phyloP scores from a whole-genome alignment of 2,329 filamentous ascomycete species.

The Tolypocladium guangdongense region DNA sequence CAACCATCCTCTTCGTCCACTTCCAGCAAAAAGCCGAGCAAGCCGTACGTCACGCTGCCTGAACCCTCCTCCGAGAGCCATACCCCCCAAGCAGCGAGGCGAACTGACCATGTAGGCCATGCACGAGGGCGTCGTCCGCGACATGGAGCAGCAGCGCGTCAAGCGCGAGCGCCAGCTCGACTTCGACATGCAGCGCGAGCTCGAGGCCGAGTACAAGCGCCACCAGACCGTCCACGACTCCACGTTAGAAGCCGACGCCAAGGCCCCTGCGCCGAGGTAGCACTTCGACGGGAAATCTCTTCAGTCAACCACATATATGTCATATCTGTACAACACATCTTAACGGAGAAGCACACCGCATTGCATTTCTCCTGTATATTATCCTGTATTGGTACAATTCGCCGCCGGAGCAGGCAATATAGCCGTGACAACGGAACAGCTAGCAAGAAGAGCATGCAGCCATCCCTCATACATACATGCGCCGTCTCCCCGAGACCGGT shows the following conservation, averaged over 20 bases:
- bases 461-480: constrained; percentile 9
- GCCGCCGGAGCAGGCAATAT: background rate
- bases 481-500: constrained; percentile 4
- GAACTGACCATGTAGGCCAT: constrained; percentile 56
- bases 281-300: background rate
- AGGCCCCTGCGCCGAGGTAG: constrained; percentile 12
- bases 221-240: constrained; percentile 61
- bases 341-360: background rate
- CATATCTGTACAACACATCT: constrained; percentile 3
- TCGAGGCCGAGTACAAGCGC: constrained; percentile 86
- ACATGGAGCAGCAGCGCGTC: constrained; percentile 85
- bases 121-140: constrained; percentile 88
- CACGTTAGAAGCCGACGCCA: constrained; percentile 12
- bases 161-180: constrained; percentile 88
- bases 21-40: constrained; percentile 78
- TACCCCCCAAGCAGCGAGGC: too few species aligned
- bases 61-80: too few species aligned
- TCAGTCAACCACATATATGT: background rate
- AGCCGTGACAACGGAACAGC: background rate
- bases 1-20: constrained; percentile 78
- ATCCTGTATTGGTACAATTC: constrained; percentile 10
- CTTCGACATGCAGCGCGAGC: constrained; percentile 78
- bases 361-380: constrained; percentile 5
- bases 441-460: background rate
- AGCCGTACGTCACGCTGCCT: constrained; percentile 40